These are phyloP conservation scores for barrel medic (Medicago truncatula) DNA, from an alignment of 306 rosid genomes.

Conservation along the genomic window MtrunA17r5.0-ANR NC_053045.1:35135501-35136000, in stretches of 20 bases:
- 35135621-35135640: neutral
- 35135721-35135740: neutral
- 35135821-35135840: conserved; percentile 85
- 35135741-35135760: conserved; percentile 5
- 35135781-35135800: conserved; percentile 29
- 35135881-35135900: conserved; percentile 80
- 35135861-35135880: conserved; percentile 71
- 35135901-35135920: conserved; percentile 30
- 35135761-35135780: conserved; percentile 1
- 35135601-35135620: neutral
- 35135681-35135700: neutral
- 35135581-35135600: neutral
- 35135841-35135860: conserved; percentile 72
- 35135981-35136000: conserved; percentile 58
- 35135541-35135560: conserved; percentile 1
- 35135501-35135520: conserved; percentile 1
- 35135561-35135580: neutral
- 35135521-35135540: neutral
- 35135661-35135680: neutral
- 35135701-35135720: neutral
- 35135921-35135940: too few species aligned
- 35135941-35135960: too few species aligned
- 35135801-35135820: conserved; percentile 62
- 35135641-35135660: neutral
- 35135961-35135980: neutral